Base-by-base conservation (phyloP, 352 stramenopile genomes). In the Phytophthora pseudosyringae region DNA sequence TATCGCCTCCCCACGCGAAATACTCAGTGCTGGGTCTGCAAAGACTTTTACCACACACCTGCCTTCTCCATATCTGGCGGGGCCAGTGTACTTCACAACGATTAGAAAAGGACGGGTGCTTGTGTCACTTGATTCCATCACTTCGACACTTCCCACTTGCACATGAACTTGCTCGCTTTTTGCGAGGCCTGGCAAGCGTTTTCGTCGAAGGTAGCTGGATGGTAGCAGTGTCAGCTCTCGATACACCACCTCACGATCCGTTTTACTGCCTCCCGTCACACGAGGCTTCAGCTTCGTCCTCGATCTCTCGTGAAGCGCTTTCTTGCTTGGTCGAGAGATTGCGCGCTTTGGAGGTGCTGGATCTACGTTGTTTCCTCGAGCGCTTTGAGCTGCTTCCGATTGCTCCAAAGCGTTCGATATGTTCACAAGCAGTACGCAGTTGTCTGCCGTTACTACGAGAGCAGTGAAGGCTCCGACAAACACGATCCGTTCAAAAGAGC, bases 351-450 rank as follows among this genome's bases (percentile, higher is more conserved):
- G 25, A 47, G 28, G 36, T 28, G 41, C 52, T 26, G 29, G 33
- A n/a, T 28, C 48, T 33, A 38, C 32, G 18, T 31, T 60, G 7
- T 26, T 28, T 4, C 16, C 15, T 50, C 25, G 44, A 9, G 16
- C 29, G 48, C 13, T 55, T 5, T 26, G 31, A 25, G 25, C 16
- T 13, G 57, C 47, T 60, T 57, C 57, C 1, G 25, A 29, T 9
- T 26, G 1, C 10, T 51, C 44, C 12, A 77, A 31, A 8, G 62
- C 64, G 13, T 75, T 75, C 3, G 69, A 71, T 28, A 79, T 40
- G 49, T 83, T 65, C 36, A 86, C 57, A n/a, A 80, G 57, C 13
- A 86, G 13, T 3, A 82, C 62, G 18, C 66, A 63, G 11, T 74
- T 41, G 16, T 78, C 58, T 4, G 43, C 54, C 16, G 77, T 69